phyloP scores from a whole-genome alignment of 805 yeast species.

The Saccharomycopsis olivae region DNA sequence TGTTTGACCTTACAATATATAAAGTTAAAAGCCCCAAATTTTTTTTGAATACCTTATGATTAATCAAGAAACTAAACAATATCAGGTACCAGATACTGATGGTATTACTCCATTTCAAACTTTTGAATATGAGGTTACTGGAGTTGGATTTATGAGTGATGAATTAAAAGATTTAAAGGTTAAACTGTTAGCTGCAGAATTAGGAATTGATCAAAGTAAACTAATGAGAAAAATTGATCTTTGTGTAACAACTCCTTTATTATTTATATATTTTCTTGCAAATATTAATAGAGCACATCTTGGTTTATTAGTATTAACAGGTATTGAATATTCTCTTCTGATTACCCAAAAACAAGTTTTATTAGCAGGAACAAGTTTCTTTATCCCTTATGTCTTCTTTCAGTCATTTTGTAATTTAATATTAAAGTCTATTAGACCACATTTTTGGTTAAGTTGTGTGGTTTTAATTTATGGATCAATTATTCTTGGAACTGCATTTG shows the following conservation, averaged over 20 bases:
- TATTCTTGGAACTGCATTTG: constrained; percentile 55
- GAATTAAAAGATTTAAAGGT: constrained; percentile 16
- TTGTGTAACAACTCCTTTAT: constrained; percentile 60
- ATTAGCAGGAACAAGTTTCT: constrained; percentile 40
- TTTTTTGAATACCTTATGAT: no score
- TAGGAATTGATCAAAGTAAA: constrained; percentile 38
- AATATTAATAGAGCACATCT: constrained; percentile 68
- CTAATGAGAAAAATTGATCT: constrained; percentile 54
- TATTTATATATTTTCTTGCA: constrained; percentile 56
- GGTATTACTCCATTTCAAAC: no score
- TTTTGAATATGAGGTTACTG: no score
- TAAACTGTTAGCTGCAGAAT: constrained; percentile 28
- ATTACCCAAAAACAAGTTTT: constrained; percentile 40
- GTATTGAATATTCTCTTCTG: constrained; percentile 40
- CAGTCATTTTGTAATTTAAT: constrained; percentile 55
- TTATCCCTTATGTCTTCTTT: constrained; percentile 49
- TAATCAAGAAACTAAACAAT: no score
- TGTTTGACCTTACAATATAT: no score
- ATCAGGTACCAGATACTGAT: no score
- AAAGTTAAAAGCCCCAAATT: no score
- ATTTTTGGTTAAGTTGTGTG: constrained; percentile 48
- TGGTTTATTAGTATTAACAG: constrained; percentile 61
- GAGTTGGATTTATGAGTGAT: no score
- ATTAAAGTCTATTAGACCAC: constrained; percentile 50
- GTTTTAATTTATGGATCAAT: constrained; percentile 53